Percentiles rank a stretch among this genome's conserved stretches.
Evolutionary conservation across 169 alveolate species (phyloP).

Genomic region (Plasmodium vivax): DNA sequence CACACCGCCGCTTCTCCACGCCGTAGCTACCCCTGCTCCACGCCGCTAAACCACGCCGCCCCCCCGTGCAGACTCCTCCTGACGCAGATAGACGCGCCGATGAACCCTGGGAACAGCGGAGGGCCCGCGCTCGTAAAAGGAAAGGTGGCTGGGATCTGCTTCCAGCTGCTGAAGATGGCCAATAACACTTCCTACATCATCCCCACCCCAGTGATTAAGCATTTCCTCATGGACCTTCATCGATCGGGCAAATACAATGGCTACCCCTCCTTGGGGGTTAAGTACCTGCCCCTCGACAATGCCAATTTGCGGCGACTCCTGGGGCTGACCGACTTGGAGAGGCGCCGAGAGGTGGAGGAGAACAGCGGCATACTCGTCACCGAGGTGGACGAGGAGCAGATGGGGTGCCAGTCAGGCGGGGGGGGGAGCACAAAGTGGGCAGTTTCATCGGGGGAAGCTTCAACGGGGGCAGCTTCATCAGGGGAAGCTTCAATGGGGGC

Average conservation of each 20-base stretch:
- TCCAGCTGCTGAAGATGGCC: conserved; percentile 88
- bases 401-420: neutral
- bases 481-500: neutral
- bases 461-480: too few relatives aligned
- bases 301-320: conserved; percentile 76
- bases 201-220: conserved; percentile 83
- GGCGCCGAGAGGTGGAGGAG: conserved; percentile 73
- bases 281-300: conserved; percentile 84
- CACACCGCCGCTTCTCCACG: neutral
- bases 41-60: too few relatives aligned
- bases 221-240: conserved; percentile 80
- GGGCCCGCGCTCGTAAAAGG: conserved; percentile 90
- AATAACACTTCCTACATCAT: conserved; percentile 88
- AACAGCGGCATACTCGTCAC: conserved; percentile 31
- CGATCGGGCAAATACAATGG: conserved; percentile 80
- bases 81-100: conserved; percentile 92
- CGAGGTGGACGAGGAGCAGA: conserved; percentile 35
- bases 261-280: conserved; percentile 84
- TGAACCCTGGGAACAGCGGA: conserved; percentile 92
- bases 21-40: neutral
- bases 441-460: too few relatives aligned
- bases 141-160: conserved; percentile 89
- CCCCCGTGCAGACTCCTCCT: conserved; percentile 80
- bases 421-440: too few relatives aligned
- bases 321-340: conserved; percentile 74